Conservation (phyloP, 176 grass and related monocot species). For the Aegilops bicornis region DNA sequence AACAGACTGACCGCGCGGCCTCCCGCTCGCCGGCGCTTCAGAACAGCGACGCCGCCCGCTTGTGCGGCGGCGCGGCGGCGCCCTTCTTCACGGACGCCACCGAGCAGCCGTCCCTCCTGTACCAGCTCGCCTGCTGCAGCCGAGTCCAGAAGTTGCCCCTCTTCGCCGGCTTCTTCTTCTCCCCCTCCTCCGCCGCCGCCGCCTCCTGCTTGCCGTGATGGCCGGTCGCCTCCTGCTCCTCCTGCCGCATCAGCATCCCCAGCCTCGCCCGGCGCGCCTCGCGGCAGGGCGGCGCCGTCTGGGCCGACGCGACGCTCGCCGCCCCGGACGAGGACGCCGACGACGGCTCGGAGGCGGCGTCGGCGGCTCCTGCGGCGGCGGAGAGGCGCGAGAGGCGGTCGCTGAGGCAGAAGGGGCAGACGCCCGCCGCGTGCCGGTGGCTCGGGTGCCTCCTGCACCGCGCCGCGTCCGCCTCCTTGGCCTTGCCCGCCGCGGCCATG, state of each 20-base stretch:
- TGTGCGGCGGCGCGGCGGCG: not conserved
- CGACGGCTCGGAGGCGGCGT: not conserved
- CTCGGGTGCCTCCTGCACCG: conserved; percentile 74
- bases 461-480: conserved; percentile 36
- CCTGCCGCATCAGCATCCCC: conserved; percentile 38
- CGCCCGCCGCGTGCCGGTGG: conserved; percentile 60
- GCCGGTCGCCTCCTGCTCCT: not conserved
- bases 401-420: conserved; percentile 86
- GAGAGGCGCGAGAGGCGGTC: conserved; percentile 70
- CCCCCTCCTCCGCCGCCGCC: not conserved
- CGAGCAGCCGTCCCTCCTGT: conserved; percentile 48
- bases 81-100: conserved; percentile 32
- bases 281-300: conserved; percentile 12
- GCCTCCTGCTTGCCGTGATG: not conserved
- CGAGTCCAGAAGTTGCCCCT: conserved; percentile 65
- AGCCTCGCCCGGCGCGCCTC: conserved; percentile 39
- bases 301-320: conserved; percentile 20
- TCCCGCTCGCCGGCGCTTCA: not conserved
- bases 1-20: too few species aligned
- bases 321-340: conserved; percentile 30
- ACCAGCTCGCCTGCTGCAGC: conserved; percentile 51
- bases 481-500: conserved; percentile 24
- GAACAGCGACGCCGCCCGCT: conserved; percentile 40
- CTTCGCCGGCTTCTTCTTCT: conserved; percentile 38
- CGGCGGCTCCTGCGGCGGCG: not conserved